Percentiles rank a stretch among this genome's conserved stretches.
Evolutionary conservation across 192 early-diverging fungal genomes (phyloP).

Genomic region (Neocallimastix lanati): DNA sequence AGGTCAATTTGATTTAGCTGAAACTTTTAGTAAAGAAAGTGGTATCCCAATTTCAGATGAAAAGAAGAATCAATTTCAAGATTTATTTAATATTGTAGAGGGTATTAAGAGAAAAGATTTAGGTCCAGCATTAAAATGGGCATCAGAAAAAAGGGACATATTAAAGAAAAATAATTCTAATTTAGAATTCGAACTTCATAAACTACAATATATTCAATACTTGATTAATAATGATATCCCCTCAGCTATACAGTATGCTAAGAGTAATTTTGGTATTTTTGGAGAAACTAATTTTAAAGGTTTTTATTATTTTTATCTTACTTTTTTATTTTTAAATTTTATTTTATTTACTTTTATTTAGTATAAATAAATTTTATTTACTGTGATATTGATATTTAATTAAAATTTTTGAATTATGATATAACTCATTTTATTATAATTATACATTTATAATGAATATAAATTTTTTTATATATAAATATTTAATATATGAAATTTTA

Average conservation of each 20-base stretch:
- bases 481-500: too few relatives aligned
- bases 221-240: slow-evolving; percentile 18
- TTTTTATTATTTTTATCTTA: too few relatives aligned
- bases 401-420: too few relatives aligned
- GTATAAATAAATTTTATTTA: too few relatives aligned
- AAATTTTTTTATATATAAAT: too few relatives aligned
- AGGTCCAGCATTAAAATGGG: slow-evolving; percentile 39
- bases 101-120: slow-evolving; percentile 16
- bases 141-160: slow-evolving; percentile 24
- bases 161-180: slow-evolving; percentile 32
- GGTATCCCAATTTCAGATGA: slow-evolving; percentile 13
- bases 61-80: slow-evolving; percentile 45
- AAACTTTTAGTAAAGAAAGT: slow-evolving; percentile 32
- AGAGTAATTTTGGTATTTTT: slow-evolving; percentile 47
- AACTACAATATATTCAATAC: slow-evolving; percentile 61
- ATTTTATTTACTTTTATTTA: too few relatives aligned
- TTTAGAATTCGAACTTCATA: slow-evolving; percentile 80
- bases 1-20: slow-evolving; percentile 67
- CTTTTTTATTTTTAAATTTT: too few relatives aligned
- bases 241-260: slow-evolving; percentile 60
- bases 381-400: too few relatives aligned
- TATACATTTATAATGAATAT: too few relatives aligned
- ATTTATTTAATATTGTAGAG: slow-evolving; percentile 61
- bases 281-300: slow-evolving; percentile 39
- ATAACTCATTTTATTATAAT: too few relatives aligned